Conservation (phyloP, 805 yeast species). For the Starmerella bombicola region DNA sequence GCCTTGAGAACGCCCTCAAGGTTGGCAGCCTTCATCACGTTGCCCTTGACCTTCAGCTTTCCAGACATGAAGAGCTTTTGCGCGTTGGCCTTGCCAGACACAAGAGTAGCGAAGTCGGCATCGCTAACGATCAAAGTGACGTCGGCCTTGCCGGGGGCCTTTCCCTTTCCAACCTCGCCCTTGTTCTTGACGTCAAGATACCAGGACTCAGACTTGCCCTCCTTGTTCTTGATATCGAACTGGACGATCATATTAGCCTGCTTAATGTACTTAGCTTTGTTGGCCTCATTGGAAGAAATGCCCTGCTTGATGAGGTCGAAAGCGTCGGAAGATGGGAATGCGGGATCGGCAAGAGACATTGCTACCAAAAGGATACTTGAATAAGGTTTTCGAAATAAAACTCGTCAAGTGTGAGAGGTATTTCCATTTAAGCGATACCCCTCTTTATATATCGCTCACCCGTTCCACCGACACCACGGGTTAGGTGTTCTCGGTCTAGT, state of each 20-base stretch:
- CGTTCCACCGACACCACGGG: no score
- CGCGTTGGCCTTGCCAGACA: conserved; percentile 68
- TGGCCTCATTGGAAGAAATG: conserved; percentile 25
- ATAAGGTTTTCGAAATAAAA: neutral
- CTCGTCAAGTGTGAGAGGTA: neutral
- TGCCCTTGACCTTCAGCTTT: conserved; percentile 75
- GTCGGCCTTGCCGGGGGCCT: conserved; percentile 37
- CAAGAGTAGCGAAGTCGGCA: conserved; percentile 56
- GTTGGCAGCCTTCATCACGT: conserved; percentile 78
- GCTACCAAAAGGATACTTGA: no score
- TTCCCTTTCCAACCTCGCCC: conserved; percentile 40
- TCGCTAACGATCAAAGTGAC: conserved; percentile 55
- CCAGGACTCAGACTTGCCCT: conserved; percentile 51
- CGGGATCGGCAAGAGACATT: conserved; percentile 25
- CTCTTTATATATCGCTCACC: conserved; percentile 1
- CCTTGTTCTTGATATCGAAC: conserved; percentile 54
- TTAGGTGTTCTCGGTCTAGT: neutral
- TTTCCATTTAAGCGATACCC: no score
- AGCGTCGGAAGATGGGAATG: conserved; percentile 31
- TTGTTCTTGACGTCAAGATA: conserved; percentile 50
- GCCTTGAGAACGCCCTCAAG: conserved; percentile 56
- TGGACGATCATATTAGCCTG: conserved; percentile 50
- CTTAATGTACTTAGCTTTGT: conserved; percentile 29
- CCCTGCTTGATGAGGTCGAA: conserved; percentile 30
- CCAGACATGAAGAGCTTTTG: conserved; percentile 78